Conservation (phyloP, 2,329 filamentous ascomycete species). For the Pseudogymnoascus sp. region DNA sequence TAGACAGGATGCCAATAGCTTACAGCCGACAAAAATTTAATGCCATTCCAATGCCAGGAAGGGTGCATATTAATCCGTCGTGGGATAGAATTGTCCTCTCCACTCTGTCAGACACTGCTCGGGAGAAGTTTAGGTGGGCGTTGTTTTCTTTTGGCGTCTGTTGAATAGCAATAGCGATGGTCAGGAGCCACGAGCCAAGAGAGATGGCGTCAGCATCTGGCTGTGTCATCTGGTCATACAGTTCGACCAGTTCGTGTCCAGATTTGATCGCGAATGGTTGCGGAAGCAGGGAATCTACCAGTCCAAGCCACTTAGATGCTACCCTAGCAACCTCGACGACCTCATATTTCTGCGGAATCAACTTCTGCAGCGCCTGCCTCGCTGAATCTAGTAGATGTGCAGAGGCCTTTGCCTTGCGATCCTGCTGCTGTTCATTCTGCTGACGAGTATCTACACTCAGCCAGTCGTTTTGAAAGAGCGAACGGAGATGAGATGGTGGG, state of each 20-base stretch:
- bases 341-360: conserved; percentile 24
- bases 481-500: conserved; percentile 24
- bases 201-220: conserved; percentile 21
- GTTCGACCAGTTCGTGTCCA: conserved; percentile 20
- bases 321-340: conserved; percentile 19
- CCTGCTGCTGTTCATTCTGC: conserved; percentile 28
- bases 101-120: conserved; percentile 23
- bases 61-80: conserved; percentile 27
- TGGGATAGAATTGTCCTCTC: conserved; percentile 26
- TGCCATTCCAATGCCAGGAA: conserved; percentile 27
- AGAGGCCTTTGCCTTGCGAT: conserved; percentile 27
- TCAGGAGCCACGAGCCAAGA: conserved; percentile 24
- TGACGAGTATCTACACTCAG: conserved; percentile 21
- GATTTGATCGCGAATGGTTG: conserved; percentile 17
- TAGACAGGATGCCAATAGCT: conserved; percentile 14
- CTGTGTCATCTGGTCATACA: conserved; percentile 22
- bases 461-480: conserved; percentile 27
- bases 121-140: conserved; percentile 15
- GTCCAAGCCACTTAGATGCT: conserved; percentile 23
- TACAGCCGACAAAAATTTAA: conserved; percentile 31
- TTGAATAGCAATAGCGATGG: conserved; percentile 25
- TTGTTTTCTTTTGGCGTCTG: conserved; percentile 20
- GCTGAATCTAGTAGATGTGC: conserved; percentile 12
- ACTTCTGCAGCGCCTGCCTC: conserved; percentile 14
- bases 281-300: conserved; percentile 23